These are phyloP conservation scores for Fragilariopsis cylindrus DNA, from an alignment of 108 stramenopile species.

Conservation along the genomic window DNA sequence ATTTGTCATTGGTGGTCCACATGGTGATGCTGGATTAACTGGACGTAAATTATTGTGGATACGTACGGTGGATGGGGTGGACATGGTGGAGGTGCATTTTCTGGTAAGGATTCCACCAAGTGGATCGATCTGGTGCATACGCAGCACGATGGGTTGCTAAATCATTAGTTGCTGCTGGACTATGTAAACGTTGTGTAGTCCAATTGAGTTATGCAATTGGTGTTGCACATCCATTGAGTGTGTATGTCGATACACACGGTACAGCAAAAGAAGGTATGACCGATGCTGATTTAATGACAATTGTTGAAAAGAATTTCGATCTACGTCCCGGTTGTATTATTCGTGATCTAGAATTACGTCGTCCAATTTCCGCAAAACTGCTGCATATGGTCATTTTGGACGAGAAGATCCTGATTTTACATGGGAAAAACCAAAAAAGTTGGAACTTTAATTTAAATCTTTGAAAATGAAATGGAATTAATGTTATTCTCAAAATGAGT, in stretches of 20 bases:
- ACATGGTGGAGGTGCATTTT: conserved; percentile 96
- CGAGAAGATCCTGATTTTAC: conserved; percentile 96
- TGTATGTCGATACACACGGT: conserved; percentile 93
- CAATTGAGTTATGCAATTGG: conserved; percentile 97
- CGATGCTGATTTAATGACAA: conserved; percentile 87
- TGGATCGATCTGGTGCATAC: conserved; percentile 94
- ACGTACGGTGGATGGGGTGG: conserved; percentile 99
- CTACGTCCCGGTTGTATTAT: conserved; percentile 95
- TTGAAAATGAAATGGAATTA: background rate
- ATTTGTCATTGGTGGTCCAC: conserved; percentile 97
- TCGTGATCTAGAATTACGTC: conserved; percentile 90
- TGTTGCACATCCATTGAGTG: conserved; percentile 87
- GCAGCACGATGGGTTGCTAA: conserved; percentile 98
- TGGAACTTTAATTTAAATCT: conserved; percentile 53
- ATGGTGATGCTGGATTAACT: conserved; percentile 97
- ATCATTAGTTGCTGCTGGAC: conserved; percentile 88
- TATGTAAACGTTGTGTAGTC: conserved; percentile 88
- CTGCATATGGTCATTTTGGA: conserved; percentile 98
- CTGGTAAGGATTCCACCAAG: conserved; percentile 97
- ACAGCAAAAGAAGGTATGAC: conserved; percentile 93
- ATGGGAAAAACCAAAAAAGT: conserved; percentile 93
- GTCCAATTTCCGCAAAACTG: conserved; percentile 96
- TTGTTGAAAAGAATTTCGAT: conserved; percentile 96
- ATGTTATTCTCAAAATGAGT: background rate
- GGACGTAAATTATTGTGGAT: conserved; percentile 97